Evolutionary conservation across 1,139 yeast species (phyloP).

Genomic region (Pichia sp.): DNA sequence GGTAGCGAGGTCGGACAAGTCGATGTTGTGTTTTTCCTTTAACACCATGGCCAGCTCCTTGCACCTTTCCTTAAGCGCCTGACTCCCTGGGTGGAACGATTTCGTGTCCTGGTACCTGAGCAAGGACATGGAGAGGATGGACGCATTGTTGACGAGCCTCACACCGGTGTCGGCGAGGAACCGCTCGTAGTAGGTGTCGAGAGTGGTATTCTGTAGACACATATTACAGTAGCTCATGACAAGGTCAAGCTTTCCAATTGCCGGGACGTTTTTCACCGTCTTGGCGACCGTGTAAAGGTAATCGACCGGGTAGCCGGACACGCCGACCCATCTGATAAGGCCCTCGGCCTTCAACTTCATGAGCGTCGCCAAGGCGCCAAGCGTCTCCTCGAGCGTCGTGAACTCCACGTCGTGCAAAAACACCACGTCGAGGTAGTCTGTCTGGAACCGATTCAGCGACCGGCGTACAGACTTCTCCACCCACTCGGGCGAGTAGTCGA

Average conservation of each 20-base stretch:
- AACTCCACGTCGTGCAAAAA: conserved; percentile 90
- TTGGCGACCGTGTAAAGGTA: conserved; percentile 51
- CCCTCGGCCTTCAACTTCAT: conserved; percentile 61
- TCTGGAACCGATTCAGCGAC: conserved; percentile 60
- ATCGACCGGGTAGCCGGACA: conserved; percentile 84
- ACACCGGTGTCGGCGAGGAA: conserved; percentile 55
- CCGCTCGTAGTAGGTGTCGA: conserved; percentile 46
- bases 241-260: conserved; percentile 59
- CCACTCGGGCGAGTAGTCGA: conserved; percentile 64
- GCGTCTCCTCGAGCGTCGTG: conserved; percentile 49
- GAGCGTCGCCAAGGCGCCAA: conserved; percentile 62
- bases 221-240: conserved; percentile 77
- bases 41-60: conserved; percentile 47
- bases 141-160: conserved; percentile 63
- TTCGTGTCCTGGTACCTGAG: conserved; percentile 65
- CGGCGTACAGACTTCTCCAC: conserved; percentile 62
- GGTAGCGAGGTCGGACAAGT: conserved; percentile 77
- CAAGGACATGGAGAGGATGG: conserved; percentile 85
- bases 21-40: conserved; percentile 40
- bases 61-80: conserved; percentile 54
- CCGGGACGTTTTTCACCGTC: conserved; percentile 32
- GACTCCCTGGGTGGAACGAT: conserved; percentile 75
- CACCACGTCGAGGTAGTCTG: conserved; percentile 70
- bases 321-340: conserved; percentile 59
- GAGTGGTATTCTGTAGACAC: conserved; percentile 70